Base-by-base conservation (phyloP, 345 rosid genomes). In the Euphorbia pulcherrima region DNA sequence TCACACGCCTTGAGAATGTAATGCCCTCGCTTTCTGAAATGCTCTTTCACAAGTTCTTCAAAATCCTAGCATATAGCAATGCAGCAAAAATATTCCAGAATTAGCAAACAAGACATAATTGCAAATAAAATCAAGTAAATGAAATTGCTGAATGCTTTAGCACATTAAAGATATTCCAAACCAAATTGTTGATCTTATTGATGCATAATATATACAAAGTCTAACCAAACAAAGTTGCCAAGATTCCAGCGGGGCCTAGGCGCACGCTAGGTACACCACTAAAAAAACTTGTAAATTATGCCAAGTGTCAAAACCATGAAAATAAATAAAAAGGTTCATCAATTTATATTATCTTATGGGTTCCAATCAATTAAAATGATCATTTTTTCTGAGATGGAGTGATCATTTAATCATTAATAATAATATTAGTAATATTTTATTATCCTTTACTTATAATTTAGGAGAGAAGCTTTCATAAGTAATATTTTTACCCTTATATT, bases 1-100 rank as follows among this genome's bases (percentile, higher is more conserved):
- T 88, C 88, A 64, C 97, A 92, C 29, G 98, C 99, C 81, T 84
- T 92, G 60, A 95, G 92, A 77, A 95, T 83, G 85, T 86, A 87
- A 73, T 79, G 79, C 6, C 98, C 98, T 0, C 99, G 97, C 70
- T 73, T 84, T 80, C 74, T 83, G 83, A 92, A 95, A 79, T 92
- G 98, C 48, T 83, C 90, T 62, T 80, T 85, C 64, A 95, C 68
- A 28, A 90, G 89, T 58, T 79, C 94, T 72, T 85, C 90, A 54
- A 95, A 95, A 81, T 84, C 97, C 99, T 95, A 73, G 68, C 10
- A 60, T 64, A 21, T 27, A 68, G 48, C 20, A 39, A 27, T 59
- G 68, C 16, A 41, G 11, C 40, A 16, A 24, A 18, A 24, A 18
- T 28, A 54, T 29, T 59, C 27, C 53, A 54, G 35, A 14, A 67